Evolutionary conservation across 164 flowering plant species (phyloP), one percentile per base, ranked within the genome.

Genomic region (Umbellularia californica): DNA sequence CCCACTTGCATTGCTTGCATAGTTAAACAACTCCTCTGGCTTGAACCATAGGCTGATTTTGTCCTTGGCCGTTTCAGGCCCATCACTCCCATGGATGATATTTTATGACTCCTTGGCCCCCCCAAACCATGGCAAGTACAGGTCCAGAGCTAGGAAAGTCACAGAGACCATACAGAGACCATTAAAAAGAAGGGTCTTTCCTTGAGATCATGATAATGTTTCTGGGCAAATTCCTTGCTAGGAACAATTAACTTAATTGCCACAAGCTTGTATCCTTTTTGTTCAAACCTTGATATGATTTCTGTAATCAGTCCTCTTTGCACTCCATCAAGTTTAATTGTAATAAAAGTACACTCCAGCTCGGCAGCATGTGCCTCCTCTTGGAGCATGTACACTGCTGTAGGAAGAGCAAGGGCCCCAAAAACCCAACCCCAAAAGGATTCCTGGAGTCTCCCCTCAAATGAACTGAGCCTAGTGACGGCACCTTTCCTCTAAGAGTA

Each of bases 51-150:
- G 77, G 35, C 75, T 86, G 75, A 93, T 90, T 79, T 95, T 97
- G 70, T 93, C 94, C 84, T 88, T 87, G 50, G 98, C 99, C 1
- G 97, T 95, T 82, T 95, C 99, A 2, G 89, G 97, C 33, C 97
- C 97, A 86, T 95, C 99, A 68, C 97, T 95, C 7, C 99, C 99
- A 30, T 95, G 99, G 76, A 95, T 93, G 74, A 95, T 92, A 60
- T 93, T 93, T 79, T 1, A 25, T 25, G 27, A 25, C 27, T 1
- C 27, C 27, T 24, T 24, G 25, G 25, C 1, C 27, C 27, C 27
- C 27, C 27, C 27, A 2, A 30, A 30, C 33, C 33, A 30, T 30
- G 33, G 4, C 33, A 30, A 30, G 33, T 30, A 30, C 33, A 3
- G 0, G 33, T 30, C 4, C 0, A 30, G 33, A 30, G 33, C 33